Base-by-base conservation (phyloP, 2,329 filamentous ascomycete genomes). In the Cytospora leucostoma region DNA sequence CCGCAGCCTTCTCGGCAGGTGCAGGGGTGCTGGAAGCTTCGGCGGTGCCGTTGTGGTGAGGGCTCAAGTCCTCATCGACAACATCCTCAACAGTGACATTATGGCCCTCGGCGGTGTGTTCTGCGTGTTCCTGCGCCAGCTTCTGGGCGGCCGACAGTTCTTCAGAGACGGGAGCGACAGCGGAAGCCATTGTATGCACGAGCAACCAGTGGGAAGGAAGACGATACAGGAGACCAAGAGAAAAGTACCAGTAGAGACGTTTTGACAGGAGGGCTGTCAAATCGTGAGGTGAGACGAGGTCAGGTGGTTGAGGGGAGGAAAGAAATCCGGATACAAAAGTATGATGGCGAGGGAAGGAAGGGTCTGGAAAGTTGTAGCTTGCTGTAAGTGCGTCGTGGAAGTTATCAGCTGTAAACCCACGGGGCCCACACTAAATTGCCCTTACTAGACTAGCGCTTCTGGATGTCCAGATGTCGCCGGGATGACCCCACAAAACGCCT, bases 31-130 rank as follows among this genome's bases (percentile, higher is more conserved):
- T 75, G 59, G 79, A 76, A 59, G 79, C 73, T 75, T 77, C 62
- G 79, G 84, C 59, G 78, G 82, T 32, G 3, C 65, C 65, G 27
- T 61, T 58, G 50, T 68, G 67, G 40, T 68, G 67, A 38, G 69
- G 71, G 68, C 80, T 78, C 67, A 88, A 76, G 68, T 91, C 85
- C 75, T 96, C 92, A 72, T 97, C 93, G 34, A 84, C 82, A 47
- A 85, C 87, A 56, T 97, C 92, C 76, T 97, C 93, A 68, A 97
- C 84, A 32, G 88, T 93, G 68, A 85, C 84, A 71, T 86, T 83
- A 66, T 82, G 82, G 35, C 50, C 64, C 61, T 64, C 61, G 52
- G 81, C 77, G 65, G 75, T 74, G 69, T 83, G 77, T 47, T 47
- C 44, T 66, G 74, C 76, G 70, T 91, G 88, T 75, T 87, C 83